Evolutionary conservation across 306 rosid species (phyloP), one percentile per base, ranked within the genome.

Genomic region (Glycyrrhiza uralensis): DNA sequence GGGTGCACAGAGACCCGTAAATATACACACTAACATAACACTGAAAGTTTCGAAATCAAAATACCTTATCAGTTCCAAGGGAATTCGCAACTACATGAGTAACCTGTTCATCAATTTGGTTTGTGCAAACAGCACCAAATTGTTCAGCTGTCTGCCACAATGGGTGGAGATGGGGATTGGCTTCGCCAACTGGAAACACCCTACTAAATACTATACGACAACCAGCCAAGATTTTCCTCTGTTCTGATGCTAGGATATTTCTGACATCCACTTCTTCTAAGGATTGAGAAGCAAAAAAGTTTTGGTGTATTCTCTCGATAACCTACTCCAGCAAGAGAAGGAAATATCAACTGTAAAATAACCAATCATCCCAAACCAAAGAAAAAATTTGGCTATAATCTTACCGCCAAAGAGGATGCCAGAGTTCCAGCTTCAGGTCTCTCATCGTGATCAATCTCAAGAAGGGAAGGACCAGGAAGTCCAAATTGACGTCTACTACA

Each of bases 401-500:
- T 82, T 83, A 95, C 99, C 86, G 78, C 87, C 87, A 95, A 81
- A 68, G 93, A 89, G 72, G 96, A 86, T 44, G 99, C 99, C 72
- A 95, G 55, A 36, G 96, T 88, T 80, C 99, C 99, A 47, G 86
- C 90, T 76, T 91, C 97, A 70, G 92, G 90, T 82, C 96, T 91
- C 82, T 95, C 99, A 45, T 95, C 99, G 28, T 85, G 96, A 36
- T 91, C 97, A 78, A 91, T 88, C 87, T 89, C 99, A 13, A 95
- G 93, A 78, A 95, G 96, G 61, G 99, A 91, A 71, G 96, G 99
- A 57, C 99, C 97, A 35, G 78, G 82, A 70, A 95, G 97, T 75
- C 96, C 97, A 80, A 95, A 95, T 80, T 95, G 97, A 72, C 99
- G 99, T 83, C 99, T 84, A 61, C 99, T 91, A 79, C 96, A 88